Percentiles rank a stretch among this genome's conserved stretches.
Evolutionary conservation across 2,329 filamentous ascomycete species (phyloP).

Genomic region (Diatrype stigma): DNA sequence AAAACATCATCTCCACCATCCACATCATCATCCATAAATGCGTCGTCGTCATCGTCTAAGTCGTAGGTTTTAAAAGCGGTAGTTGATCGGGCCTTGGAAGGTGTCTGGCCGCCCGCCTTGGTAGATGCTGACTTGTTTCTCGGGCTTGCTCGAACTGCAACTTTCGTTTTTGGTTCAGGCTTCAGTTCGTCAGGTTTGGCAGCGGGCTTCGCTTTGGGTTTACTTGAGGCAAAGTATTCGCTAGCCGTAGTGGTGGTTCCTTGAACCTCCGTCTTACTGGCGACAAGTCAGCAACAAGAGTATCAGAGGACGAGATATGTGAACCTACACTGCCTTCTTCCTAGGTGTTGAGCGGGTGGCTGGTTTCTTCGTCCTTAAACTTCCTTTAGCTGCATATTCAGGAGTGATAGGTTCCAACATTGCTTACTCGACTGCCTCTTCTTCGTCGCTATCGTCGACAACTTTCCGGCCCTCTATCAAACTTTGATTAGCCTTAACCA

Average conservation of each 20-base stretch:
- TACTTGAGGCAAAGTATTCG: slow-evolving; percentile 52
- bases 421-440: slow-evolving; percentile 57
- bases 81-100: slow-evolving; percentile 39
- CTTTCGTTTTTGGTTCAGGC: slow-evolving; percentile 33
- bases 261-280: slow-evolving; percentile 37
- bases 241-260: slow-evolving; percentile 52
- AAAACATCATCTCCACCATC: slow-evolving; percentile 82
- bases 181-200: slow-evolving; percentile 36
- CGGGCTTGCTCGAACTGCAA: slow-evolving; percentile 50
- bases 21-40: slow-evolving; percentile 61
- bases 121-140: slow-evolving; percentile 37
- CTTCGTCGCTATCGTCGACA: slow-evolving; percentile 77
- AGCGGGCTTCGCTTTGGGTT: slow-evolving; percentile 37
- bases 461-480: slow-evolving; percentile 58
- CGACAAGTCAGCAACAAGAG: slow-evolving; percentile 4
- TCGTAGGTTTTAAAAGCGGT: slow-evolving; percentile 37
- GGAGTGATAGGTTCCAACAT: neutral
- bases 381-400: slow-evolving; percentile 11
- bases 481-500: neutral
- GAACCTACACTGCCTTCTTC: slow-evolving; percentile 52
- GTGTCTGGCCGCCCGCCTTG: slow-evolving; percentile 22
- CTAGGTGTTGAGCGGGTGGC: slow-evolving; percentile 43
- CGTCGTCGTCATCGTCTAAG: slow-evolving; percentile 48
- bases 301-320: slow-evolving; percentile 1
- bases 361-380: slow-evolving; percentile 50